A percentile compares a stretch with the other conserved stretches of the same genome.
Evolutionary conservation across 192 early-diverging fungal genomes (phyloP).

Genomic region (Podila verticillata): DNA sequence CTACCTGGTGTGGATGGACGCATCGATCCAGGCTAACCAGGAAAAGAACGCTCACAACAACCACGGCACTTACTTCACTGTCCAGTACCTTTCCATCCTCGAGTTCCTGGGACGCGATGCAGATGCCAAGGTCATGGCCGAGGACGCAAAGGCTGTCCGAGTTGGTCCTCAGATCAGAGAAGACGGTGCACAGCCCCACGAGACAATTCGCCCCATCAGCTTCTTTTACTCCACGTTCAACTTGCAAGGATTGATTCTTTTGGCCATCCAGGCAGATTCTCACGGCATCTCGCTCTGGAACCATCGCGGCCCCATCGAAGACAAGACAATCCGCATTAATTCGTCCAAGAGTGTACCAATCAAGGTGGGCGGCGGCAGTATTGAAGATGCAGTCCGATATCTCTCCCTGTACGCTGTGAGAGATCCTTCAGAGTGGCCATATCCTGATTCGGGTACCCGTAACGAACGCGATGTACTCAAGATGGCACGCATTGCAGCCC

Average conservation of each 20-base stretch:
- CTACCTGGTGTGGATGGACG: constrained; percentile 49
- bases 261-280: constrained; percentile 46
- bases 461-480: constrained; percentile 31
- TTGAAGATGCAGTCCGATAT: constrained; percentile 38
- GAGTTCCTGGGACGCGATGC: constrained; percentile 55
- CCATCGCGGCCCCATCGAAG: constrained; percentile 34
- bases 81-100: constrained; percentile 58
- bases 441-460: constrained; percentile 22
- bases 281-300: constrained; percentile 53
- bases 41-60: constrained; percentile 56
- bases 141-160: constrained; percentile 38
- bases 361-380: constrained; percentile 29
- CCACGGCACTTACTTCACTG: constrained; percentile 66
- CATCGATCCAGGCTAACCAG: constrained; percentile 31
- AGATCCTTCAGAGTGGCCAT: constrained; percentile 44
- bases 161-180: constrained; percentile 52
- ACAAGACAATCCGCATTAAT: constrained; percentile 10
- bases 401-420: constrained; percentile 20
- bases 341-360: constrained; percentile 3
- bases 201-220: constrained; percentile 53
- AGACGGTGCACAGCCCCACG: constrained; percentile 57
- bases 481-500: constrained; percentile 33
- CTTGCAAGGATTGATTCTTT: constrained; percentile 54
- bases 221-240: constrained; percentile 67
- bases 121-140: constrained; percentile 31